These are phyloP conservation scores for Auriscalpium orientale DNA, from an alignment of 768 basidiomycete species.

Conservation along the genomic window DNA sequence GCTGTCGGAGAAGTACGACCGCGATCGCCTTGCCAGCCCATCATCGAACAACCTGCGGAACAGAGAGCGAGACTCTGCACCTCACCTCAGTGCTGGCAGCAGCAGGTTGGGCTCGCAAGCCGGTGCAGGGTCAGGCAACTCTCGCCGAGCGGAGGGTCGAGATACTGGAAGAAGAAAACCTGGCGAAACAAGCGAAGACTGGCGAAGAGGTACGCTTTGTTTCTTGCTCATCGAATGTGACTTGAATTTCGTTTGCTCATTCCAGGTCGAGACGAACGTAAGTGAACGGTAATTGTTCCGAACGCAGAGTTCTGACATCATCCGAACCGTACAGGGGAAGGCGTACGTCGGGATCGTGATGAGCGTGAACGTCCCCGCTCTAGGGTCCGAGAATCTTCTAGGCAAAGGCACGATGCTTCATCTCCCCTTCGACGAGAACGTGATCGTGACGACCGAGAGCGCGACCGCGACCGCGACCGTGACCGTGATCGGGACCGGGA, in stretches of 20 bases:
- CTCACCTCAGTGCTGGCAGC: constrained; percentile 44
- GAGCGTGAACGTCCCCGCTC: constrained; percentile 61
- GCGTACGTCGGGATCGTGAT: constrained; percentile 51
- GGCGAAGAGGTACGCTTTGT: constrained; percentile 63
- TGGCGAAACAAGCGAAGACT: constrained; percentile 74
- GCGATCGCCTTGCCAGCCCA: constrained; percentile 62
- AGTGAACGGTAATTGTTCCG: constrained; percentile 15
- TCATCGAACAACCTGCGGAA: constrained; percentile 37
- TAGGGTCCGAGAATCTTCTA: constrained; percentile 54
- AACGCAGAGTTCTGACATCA: neutral
- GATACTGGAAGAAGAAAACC: constrained; percentile 59
- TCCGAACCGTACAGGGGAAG: constrained; percentile 30
- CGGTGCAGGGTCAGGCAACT: constrained; percentile 25
- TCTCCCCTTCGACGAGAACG: constrained; percentile 27
- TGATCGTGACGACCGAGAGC: constrained; percentile 24
- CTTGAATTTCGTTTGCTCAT: constrained; percentile 5
- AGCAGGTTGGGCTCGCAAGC: constrained; percentile 31
- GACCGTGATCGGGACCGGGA: constrained; percentile 23
- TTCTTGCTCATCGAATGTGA: constrained; percentile 1
- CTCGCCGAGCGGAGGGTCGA: constrained; percentile 46
- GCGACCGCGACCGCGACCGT: constrained; percentile 27
- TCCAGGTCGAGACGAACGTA: constrained; percentile 56
- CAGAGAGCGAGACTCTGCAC: constrained; percentile 62
- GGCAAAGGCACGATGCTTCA: constrained; percentile 52
- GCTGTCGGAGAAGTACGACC: constrained; percentile 86